Evolutionary conservation across 768 basidiomycete genomes (phyloP), one percentile per base, ranked within the genome.

Genomic region (Termitomyces eurrhizus): DNA sequence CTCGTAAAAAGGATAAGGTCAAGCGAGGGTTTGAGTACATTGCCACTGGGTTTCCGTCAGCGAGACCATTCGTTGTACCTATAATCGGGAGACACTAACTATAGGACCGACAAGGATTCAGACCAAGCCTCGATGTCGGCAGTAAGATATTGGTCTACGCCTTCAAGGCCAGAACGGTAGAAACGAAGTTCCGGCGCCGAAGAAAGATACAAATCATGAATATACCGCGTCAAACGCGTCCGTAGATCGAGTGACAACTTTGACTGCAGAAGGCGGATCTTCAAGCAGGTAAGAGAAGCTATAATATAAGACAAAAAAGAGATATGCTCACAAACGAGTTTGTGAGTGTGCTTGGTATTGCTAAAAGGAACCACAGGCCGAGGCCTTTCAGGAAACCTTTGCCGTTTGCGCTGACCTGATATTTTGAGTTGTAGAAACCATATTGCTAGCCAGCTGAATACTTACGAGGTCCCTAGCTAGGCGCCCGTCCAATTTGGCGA

Each of bases 291-390:
- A 16, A 44, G 32, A 35, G 52, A 18, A 59, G 36, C 6, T 39
- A 57, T 16, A 16, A 18, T 7, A 16, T 4, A 24, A 29, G 7
- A 7, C 26, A 4, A 32, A 12, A 5, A 46, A 41, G 3, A 44
- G 58, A 26, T 7, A 8, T 14, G 24, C 64, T 9, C 36, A 92
- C 93, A 92, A 98, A 94, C 2, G 92, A 88, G 69, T 98, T 98
- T 0, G 96, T 98, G 70, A 94, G 95, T 24, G 93, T 94, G 69
- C 92, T 93, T 0, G 96, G 96, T 29, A 98, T 80, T 2, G 95
- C 93, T 11, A 98, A 80, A 11, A 86, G 76, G 68, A 95, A 97
- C 96, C 96, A 98, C 57, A 92, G 77, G 0, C 78, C 89, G 1
- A 98, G 74, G 1, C 95, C 95, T 56, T 77, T 82, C 18, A 93